A percentile compares a stretch with the other conserved stretches of the same genome.
Conservation (phyloP, 2,329 filamentous ascomycete genomes). For the Botrytis hyacinthi region DNA sequence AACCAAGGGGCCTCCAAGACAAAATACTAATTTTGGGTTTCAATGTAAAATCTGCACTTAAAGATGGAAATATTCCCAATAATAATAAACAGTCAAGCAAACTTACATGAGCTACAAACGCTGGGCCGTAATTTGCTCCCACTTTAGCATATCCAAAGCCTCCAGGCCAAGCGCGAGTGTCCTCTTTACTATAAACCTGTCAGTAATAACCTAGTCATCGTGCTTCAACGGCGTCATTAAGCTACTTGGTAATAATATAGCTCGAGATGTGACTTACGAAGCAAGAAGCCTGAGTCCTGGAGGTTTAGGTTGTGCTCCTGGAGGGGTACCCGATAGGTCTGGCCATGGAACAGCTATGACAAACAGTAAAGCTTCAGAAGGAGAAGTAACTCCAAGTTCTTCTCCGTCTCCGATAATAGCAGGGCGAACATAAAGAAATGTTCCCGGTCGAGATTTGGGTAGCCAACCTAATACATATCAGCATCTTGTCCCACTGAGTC, state of each 20-base stretch:
- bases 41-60: background rate
- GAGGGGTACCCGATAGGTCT: slow-evolving; percentile 34
- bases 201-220: background rate
- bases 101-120: slow-evolving; percentile 58
- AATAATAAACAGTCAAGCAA: background rate
- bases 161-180: slow-evolving; percentile 88
- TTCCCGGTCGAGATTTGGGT: slow-evolving; percentile 63
- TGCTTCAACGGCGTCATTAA: too few species aligned
- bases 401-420: slow-evolving; percentile 81
- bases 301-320: slow-evolving; percentile 42
- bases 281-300: slow-evolving; percentile 72
- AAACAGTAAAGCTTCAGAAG: slow-evolving; percentile 80
- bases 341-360: slow-evolving; percentile 67
- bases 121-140: slow-evolving; percentile 88
- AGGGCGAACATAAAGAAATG: slow-evolving; percentile 81
- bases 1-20: background rate
- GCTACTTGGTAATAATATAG: too few species aligned
- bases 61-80: background rate
- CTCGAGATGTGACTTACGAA: slow-evolving; percentile 41
- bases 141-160: slow-evolving; percentile 92
- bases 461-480: slow-evolving; percentile 61
- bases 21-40: background rate
- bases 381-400: slow-evolving; percentile 75
- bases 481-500: background rate
- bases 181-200: slow-evolving; percentile 50